A percentile compares a stretch with the other conserved stretches of the same genome.
Evolutionary conservation across 129 eudicot genomes (phyloP).

Genomic region (Lactuca saligna): DNA sequence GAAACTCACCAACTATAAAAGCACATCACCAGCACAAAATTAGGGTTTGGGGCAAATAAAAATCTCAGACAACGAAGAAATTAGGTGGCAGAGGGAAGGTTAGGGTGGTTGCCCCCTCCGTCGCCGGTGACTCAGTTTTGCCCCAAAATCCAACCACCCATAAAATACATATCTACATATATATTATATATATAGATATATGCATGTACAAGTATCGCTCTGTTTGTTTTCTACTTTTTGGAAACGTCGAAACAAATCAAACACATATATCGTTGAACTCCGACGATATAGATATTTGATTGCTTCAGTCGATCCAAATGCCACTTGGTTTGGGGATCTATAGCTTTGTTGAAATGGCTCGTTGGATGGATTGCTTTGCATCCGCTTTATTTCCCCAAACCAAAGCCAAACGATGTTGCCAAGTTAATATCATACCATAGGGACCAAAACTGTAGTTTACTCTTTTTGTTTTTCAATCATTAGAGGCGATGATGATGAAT

Average conservation of each 20-base stretch:
- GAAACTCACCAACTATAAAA: neutral
- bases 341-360: neutral
- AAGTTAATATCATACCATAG: too few species aligned
- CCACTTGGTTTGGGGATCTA: neutral
- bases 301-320: neutral
- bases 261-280: neutral
- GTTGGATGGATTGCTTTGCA: neutral
- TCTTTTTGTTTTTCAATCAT: neutral
- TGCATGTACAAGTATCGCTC: too few species aligned
- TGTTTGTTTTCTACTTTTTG: neutral
- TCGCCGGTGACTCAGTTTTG: conserved; percentile 16
- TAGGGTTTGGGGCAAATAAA: neutral
- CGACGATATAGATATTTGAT: neutral
- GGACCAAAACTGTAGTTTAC: neutral
- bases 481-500: conserved; percentile 36
- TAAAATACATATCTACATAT: too few species aligned
- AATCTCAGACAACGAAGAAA: neutral
- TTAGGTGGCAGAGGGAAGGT: neutral
- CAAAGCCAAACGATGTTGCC: too few species aligned
- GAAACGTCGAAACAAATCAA: neutral
- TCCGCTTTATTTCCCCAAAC: neutral
- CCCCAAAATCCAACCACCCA: conserved; percentile 11
- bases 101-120: conserved; percentile 29
- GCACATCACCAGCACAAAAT: neutral
- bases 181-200: too few species aligned